Evolutionary conservation across 495 filamentous ascomycete species (phyloP).

Genomic region (Penicillium pancosmium): DNA sequence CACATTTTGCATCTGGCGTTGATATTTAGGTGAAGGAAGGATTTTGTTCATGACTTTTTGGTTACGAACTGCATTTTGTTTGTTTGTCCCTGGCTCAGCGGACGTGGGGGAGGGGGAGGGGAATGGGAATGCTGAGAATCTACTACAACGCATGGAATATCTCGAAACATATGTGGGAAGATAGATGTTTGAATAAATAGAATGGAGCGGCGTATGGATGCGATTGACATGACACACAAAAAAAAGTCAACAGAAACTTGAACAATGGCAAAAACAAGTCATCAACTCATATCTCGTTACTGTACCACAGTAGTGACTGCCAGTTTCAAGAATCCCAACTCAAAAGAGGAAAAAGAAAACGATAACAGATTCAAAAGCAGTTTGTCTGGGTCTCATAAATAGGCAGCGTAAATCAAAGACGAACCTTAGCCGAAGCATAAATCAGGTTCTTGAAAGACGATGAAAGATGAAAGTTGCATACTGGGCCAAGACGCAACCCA

Average conservation of each 20-base stretch:
- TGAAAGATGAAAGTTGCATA: background rate
- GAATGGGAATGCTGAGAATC: background rate
- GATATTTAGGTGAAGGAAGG: background rate
- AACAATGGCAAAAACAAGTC: conserved; percentile 16
- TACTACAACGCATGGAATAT: background rate
- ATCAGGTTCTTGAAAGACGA: conserved; percentile 4
- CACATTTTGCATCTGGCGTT: conserved; percentile 16
- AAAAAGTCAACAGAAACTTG: conserved; percentile 6
- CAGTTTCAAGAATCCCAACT: conserved; percentile 31
- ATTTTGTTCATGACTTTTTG: conserved; percentile 1
- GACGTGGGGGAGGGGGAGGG: background rate
- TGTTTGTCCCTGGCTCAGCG: background rate
- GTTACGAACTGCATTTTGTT: background rate
- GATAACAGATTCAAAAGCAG: conserved; percentile 23
- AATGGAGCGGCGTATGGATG: conserved; percentile 15
- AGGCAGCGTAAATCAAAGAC: conserved; percentile 11
- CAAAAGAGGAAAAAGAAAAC: conserved; percentile 15
- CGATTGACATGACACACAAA: conserved; percentile 12
- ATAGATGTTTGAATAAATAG: conserved; percentile 19
- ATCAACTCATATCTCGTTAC: conserved; percentile 35
- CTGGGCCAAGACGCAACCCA: background rate
- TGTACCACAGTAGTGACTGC: conserved; percentile 20
- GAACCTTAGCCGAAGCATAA: conserved; percentile 11
- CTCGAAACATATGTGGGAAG: background rate
- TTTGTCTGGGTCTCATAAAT: conserved; percentile 16